Base-by-base conservation (phyloP, 2,329 filamentous ascomycete species). In the Fusarium subglutinans region DNA sequence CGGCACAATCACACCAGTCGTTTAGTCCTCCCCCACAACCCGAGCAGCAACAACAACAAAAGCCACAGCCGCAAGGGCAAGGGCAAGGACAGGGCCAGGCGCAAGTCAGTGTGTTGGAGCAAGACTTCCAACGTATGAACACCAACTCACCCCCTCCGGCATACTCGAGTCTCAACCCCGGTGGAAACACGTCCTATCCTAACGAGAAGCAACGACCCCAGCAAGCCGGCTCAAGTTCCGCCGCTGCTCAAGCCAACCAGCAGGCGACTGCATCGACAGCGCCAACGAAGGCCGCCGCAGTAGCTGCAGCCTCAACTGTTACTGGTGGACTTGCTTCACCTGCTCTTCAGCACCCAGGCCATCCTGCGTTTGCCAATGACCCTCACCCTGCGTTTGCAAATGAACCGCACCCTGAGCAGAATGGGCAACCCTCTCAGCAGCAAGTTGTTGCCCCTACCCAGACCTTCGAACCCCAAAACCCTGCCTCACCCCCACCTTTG, bases 321-420 rank as follows among this genome's bases (percentile, higher is more conserved):
- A 67, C 77, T 44, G 73, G 76, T 15, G 80, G 80, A 24, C 79
- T 87, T 62, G 83, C 84, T 13, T 87, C 86, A 35, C 86, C 86
- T 6, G 85, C 86, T 43, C 80, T 87, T 41, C 88, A 90, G 72
- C 87, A 90, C 73, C 87, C 91, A 45, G 90, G 90, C 26, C 95
- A 98, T 82, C 95, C 95, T 43, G 96, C 96, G 2, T 98, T 97
- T 84, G 94, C 95, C 56, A 97, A 97, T 78, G 94, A 98, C 76
- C 88, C 88, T 43, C 89, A 90, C 82, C 95, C 95, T 43, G 96
- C 95, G 2, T 98, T 97, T 84, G 94, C 95, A 55, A 97, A 97
- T 77, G 94, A 98, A 76, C 87, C 88, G 44, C 89, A 90, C 67
- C 88, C 85, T 26, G 83, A 86, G 72, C 84, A 85, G 57, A 87